phyloP scores from a whole-genome alignment of 345 rosid species.

The Xanthoceras sorbifolium region DNA sequence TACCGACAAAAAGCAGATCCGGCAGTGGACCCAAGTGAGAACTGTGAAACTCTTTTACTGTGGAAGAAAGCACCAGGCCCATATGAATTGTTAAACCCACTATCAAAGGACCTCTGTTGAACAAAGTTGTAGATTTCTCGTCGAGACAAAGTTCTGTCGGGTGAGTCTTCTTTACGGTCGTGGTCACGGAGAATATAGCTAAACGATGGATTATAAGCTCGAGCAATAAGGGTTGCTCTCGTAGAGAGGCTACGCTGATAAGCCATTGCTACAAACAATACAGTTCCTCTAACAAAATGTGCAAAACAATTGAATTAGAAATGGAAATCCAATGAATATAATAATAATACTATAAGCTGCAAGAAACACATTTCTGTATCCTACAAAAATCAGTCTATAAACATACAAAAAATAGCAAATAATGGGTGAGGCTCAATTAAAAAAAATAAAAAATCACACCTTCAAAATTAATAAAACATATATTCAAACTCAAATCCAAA shows the following conservation, averaged over 20 bases:
- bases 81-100: constrained; percentile 18
- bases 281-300: neutral
- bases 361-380: neutral
- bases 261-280: constrained; percentile 33
- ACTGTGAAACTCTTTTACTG: constrained; percentile 14
- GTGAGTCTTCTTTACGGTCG: constrained; percentile 16
- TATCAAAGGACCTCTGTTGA: constrained; percentile 36
- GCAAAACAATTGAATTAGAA: neutral
- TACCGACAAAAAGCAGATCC: constrained; percentile 39
- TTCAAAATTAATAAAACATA: too few species aligned
- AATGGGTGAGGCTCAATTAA: too few species aligned
- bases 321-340: neutral
- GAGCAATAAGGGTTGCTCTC: constrained; percentile 34
- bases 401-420: too few species aligned
- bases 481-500: too few species aligned
- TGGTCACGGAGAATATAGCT: constrained; percentile 30
- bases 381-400: neutral
- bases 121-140: constrained; percentile 7
- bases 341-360: neutral
- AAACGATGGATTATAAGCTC: constrained; percentile 25
- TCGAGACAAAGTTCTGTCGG: constrained; percentile 12
- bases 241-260: constrained; percentile 33
- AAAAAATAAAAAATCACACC: too few species aligned
- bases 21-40: constrained; percentile 13
- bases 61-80: constrained; percentile 7